Conservation (phyloP, 768 basidiomycete species). For the Lentinula aciculospora region DNA sequence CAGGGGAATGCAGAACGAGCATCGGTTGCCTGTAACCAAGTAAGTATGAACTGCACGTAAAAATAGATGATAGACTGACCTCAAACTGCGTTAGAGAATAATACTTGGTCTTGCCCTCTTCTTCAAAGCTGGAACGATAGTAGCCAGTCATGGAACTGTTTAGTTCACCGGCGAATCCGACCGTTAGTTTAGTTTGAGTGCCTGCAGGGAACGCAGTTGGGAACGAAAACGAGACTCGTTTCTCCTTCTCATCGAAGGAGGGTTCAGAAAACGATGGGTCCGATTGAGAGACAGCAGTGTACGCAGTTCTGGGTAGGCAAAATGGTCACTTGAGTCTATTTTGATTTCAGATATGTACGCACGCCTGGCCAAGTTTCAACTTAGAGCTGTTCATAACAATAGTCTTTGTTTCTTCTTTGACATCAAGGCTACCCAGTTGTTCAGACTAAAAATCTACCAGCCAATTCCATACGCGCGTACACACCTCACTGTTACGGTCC, state of each 20-base stretch:
- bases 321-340: not conserved
- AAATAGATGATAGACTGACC: slow-evolving; percentile 25
- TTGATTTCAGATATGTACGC: slow-evolving; percentile 21
- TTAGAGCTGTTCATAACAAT: slow-evolving; percentile 43
- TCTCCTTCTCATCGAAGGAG: slow-evolving; percentile 51
- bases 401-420: slow-evolving; percentile 35
- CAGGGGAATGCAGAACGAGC: slow-evolving; percentile 75
- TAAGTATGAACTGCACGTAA: not conserved
- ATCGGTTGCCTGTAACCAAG: slow-evolving; percentile 60
- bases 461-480: not conserved
- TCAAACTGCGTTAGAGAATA: slow-evolving; percentile 90
- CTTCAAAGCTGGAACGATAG: slow-evolving; percentile 61
- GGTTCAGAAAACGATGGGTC: slow-evolving; percentile 41
- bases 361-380: slow-evolving; percentile 32
- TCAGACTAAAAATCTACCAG: not conserved
- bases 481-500: slow-evolving; percentile 39
- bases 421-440: slow-evolving; percentile 29
- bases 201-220: slow-evolving; percentile 54
- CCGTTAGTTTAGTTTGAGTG: slow-evolving; percentile 62
- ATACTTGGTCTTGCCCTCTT: slow-evolving; percentile 56
- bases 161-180: slow-evolving; percentile 67
- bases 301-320: slow-evolving; percentile 31
- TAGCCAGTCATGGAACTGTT: slow-evolving; percentile 77
- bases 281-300: slow-evolving; percentile 45
- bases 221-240: slow-evolving; percentile 63